Conservation (phyloP, 2,329 filamentous ascomycete genomes). For the Zalaria obscura region DNA sequence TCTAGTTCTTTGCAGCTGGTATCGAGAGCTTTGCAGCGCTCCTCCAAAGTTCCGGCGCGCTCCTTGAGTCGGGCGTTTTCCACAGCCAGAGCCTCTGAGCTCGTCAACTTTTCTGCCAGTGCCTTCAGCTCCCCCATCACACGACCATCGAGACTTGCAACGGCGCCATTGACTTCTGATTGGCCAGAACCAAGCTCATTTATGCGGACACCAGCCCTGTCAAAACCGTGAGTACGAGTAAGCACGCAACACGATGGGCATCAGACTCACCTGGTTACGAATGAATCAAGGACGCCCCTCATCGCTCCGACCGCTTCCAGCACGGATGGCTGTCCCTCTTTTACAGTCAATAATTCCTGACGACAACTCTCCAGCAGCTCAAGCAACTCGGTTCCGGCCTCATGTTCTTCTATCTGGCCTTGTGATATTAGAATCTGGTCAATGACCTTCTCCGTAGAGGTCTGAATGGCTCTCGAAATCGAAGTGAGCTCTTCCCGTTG, state of each 20-base stretch:
- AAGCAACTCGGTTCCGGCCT: background rate
- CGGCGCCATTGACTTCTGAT: background rate
- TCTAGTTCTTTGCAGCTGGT: too few relatives aligned
- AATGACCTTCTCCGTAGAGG: background rate
- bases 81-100: too few relatives aligned
- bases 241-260: background rate
- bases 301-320: background rate
- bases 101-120: too few relatives aligned
- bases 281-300: background rate
- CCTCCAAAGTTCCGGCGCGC: too few relatives aligned
- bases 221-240: too few relatives aligned
- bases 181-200: background rate
- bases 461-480: background rate
- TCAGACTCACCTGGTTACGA: constrained; percentile 1
- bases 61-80: too few relatives aligned
- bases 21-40: too few relatives aligned
- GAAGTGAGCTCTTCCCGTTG: background rate
- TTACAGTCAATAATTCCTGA: background rate
- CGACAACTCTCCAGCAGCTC: constrained; percentile 1
- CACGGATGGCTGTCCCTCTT: background rate
- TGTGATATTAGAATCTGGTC: background rate
- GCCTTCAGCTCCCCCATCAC: background rate
- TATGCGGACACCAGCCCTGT: too few relatives aligned
- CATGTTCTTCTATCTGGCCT: background rate
- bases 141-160: background rate